Evolutionary conservation across 306 rosid genomes (phyloP), one percentile per base, ranked within the genome.

Genomic region (Trifolium dubium): DNA sequence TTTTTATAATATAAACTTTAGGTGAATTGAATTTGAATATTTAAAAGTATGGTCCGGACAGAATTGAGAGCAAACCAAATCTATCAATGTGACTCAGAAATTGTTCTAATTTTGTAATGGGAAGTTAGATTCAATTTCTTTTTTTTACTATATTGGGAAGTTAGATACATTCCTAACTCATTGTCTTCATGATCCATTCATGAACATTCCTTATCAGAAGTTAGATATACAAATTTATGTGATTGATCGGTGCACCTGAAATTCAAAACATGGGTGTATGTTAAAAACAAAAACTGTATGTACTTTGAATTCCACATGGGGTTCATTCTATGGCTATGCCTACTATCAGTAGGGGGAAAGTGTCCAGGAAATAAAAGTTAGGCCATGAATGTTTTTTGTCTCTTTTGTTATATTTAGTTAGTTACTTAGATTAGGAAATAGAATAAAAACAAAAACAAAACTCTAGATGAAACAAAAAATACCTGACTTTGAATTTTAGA

Each of bases 211-310:
- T 6, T 6, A 7, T 14, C 9, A 9, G 35, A 58, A 58, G 64
- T 30, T 29, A 29, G 64, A 58, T 58, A 11, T 13, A 29, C 39
- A 29, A 58, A 58, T 28, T 5, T 58, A 58, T 29, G 40, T 60
- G 65, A 60, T 59, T 30, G 65, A 59, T 60, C 0, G 65, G 65
- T 60, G 65, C 19, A 60, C 41, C 65, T 13, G 65, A 60, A 60
- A 4, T 60, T 60, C 65, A 60, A 60, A 58, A 59, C 17, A 59
- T 30, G 39, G 8, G 13, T 1, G 9, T 2, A 6, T 7, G 7
- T 13, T 11, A 17, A 8, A 51, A 17, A 49, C 19, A 17, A 51
- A 10, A 41, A 10, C 8, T 40, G 44, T 0, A 46, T 49, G 54
- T 49, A 49, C 19, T 49, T 3, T 51, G 56, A 17, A 51, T 7